A percentile compares a stretch with the other conserved stretches of the same genome.
These are phyloP conservation scores for Datisca glomerata DNA, from an alignment of 306 rosid species.

Conservation along the genomic window DNA sequence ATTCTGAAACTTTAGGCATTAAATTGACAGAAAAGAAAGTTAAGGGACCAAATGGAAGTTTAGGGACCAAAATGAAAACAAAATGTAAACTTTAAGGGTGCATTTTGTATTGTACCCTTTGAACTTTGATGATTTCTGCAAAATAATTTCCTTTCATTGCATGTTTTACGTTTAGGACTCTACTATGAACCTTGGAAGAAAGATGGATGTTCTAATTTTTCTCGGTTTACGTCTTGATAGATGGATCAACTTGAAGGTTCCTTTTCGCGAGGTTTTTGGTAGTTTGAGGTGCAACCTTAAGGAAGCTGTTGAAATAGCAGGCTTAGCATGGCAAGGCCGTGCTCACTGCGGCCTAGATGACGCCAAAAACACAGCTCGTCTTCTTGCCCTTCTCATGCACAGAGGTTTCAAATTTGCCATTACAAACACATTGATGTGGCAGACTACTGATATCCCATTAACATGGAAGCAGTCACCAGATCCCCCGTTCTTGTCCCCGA, in stretches of 20 bases:
- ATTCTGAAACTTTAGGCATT: too few relatives aligned
- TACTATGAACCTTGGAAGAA: too few relatives aligned
- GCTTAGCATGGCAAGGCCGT: conserved; percentile 88
- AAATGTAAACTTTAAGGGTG: background rate
- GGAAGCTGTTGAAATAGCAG: conserved; percentile 87
- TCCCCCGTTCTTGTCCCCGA: conserved; percentile 23
- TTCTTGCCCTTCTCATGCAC: conserved; percentile 63
- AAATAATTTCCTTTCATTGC: background rate
- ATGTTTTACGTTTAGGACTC: background rate
- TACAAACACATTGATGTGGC: conserved; percentile 63
- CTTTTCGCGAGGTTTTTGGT: conserved; percentile 76
- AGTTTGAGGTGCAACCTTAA: conserved; percentile 69
- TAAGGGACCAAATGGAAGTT: too few relatives aligned
- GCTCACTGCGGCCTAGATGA: conserved; percentile 93
- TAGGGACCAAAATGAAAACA: too few relatives aligned
- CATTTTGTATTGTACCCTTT: background rate
- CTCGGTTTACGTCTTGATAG: conserved; percentile 29
- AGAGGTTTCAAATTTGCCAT: conserved; percentile 65
- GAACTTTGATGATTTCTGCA: background rate
- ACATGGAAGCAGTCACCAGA: conserved; percentile 55
- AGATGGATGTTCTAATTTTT: conserved; percentile 15
- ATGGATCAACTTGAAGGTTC: conserved; percentile 85
- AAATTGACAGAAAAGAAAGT: too few relatives aligned
- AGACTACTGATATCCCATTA: conserved; percentile 36
- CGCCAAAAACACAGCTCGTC: conserved; percentile 82